Evolutionary conservation across 106 monocot genomes (phyloP).

Genomic region (Allium sativum): DNA sequence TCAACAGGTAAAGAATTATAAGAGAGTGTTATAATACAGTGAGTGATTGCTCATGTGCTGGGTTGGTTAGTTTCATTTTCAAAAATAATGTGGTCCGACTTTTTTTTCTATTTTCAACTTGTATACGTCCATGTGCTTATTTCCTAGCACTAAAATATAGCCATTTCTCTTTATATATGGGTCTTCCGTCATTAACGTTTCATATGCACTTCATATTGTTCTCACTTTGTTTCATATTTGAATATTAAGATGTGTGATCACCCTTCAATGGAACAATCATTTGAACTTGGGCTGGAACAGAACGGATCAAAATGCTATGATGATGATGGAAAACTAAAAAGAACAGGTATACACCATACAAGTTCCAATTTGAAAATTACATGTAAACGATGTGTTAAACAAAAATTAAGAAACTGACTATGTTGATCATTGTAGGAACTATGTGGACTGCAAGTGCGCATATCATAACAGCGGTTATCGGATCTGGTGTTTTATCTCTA

Average conservation of each 20-base stretch:
- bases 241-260: background rate
- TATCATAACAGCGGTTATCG: slow-evolving; percentile 63
- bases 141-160: background rate
- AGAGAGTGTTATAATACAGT: no score
- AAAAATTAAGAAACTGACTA: background rate
- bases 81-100: background rate
- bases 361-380: background rate
- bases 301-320: slow-evolving; percentile 29
- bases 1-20: slow-evolving; percentile 1
- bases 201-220: background rate
- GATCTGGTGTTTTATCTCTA: slow-evolving; percentile 51
- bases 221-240: background rate
- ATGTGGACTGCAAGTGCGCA: slow-evolving; percentile 76
- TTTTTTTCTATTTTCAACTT: background rate
- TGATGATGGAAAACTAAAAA: slow-evolving; percentile 54
- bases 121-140: background rate
- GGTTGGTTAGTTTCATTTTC: background rate
- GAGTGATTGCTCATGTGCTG: background rate
- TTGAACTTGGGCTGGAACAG: slow-evolving; percentile 1
- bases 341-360: slow-evolving; percentile 28
- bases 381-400: no score
- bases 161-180: background rate
- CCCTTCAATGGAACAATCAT: slow-evolving; percentile 3
- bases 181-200: background rate
- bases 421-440: slow-evolving; percentile 29